A percentile compares a stretch with the other conserved stretches of the same genome.
phyloP scores from a whole-genome alignment of 2,329 filamentous ascomycete genomes.

The Nemania sp. region DNA sequence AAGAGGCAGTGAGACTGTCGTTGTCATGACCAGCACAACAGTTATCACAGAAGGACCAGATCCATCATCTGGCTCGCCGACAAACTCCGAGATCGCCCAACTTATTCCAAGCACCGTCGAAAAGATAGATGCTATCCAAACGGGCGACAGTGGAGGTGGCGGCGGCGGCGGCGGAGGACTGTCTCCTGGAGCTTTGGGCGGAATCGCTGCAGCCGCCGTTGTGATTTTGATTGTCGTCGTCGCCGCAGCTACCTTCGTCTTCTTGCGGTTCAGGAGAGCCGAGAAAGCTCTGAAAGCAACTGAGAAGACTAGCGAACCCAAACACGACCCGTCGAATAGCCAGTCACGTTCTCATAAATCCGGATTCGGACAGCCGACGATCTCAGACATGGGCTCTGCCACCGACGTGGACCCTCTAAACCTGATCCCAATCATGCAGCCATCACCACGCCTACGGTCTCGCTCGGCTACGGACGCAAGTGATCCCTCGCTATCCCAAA shows the following conservation, averaged over 20 bases:
- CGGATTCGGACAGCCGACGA: constrained; percentile 43
- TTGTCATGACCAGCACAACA: constrained; percentile 47
- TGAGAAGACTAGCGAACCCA: constrained; percentile 42
- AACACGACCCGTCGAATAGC: constrained; percentile 40
- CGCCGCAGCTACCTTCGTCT: constrained; percentile 51
- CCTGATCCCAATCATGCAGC: constrained; percentile 32
- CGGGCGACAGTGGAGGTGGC: constrained; percentile 27
- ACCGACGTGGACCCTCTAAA: constrained; percentile 48
- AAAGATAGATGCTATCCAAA: constrained; percentile 44
- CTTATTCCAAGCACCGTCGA: constrained; percentile 49
- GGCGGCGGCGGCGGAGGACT: constrained; percentile 40
- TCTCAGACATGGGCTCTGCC: constrained; percentile 49
- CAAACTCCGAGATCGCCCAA: constrained; percentile 43
- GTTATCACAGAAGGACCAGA: constrained; percentile 36
- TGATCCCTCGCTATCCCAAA: constrained; percentile 27
- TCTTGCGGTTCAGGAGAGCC: constrained; percentile 54
- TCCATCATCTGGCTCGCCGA: constrained; percentile 34
- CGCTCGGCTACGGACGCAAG: constrained; percentile 29
- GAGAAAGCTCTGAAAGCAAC: constrained; percentile 44
- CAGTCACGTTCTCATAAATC: constrained; percentile 42
- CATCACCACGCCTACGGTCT: constrained; percentile 25
- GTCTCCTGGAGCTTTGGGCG: constrained; percentile 50
- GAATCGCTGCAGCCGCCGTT: constrained; percentile 57
- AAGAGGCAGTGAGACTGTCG: constrained; percentile 44
- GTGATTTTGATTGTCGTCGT: constrained; percentile 53